phyloP scores from a whole-genome alignment of 768 basidiomycete species.

The Pulveroboletus sp. region DNA sequence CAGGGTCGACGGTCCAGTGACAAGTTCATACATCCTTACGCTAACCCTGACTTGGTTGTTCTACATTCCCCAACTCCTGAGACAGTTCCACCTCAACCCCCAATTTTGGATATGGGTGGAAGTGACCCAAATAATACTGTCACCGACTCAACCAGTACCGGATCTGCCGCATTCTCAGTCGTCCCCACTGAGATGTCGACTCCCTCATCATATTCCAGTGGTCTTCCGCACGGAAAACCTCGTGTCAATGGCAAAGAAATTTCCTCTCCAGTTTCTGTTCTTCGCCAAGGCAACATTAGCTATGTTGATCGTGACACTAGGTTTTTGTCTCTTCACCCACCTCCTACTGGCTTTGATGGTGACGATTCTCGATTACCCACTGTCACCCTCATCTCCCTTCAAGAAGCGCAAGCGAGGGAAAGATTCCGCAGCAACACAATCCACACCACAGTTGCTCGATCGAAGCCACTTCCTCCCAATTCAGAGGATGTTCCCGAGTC shows the following conservation, averaged over 20 bases:
- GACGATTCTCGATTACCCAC: conserved; percentile 45
- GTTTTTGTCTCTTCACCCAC: conserved; percentile 32
- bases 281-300: conserved; percentile 26
- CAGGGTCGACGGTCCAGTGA: conserved; percentile 33
- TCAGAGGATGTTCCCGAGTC: conserved; percentile 26
- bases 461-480: conserved; percentile 31
- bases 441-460: conserved; percentile 26
- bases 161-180: conserved; percentile 33
- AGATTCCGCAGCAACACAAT: conserved; percentile 51
- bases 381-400: conserved; percentile 68
- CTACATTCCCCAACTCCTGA: conserved; percentile 32
- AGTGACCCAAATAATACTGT: conserved; percentile 53
- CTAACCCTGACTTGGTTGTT: conserved; percentile 65
- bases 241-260: conserved; percentile 48
- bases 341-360: conserved; percentile 27
- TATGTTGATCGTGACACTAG: conserved; percentile 27
- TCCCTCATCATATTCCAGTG: conserved; percentile 20
- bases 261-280: conserved; percentile 48
- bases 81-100: conserved; percentile 25
- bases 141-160: conserved; percentile 40
- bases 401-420: conserved; percentile 69
- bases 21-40: conserved; percentile 65
- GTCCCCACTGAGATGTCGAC: conserved; percentile 33
- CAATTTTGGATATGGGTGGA: conserved; percentile 33
- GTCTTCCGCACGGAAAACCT: conserved; percentile 10